These are phyloP conservation scores for Tylopilus orsonianus DNA, from an alignment of 1,284 basidiomycete genomes.

Conservation along the genomic window DNA sequence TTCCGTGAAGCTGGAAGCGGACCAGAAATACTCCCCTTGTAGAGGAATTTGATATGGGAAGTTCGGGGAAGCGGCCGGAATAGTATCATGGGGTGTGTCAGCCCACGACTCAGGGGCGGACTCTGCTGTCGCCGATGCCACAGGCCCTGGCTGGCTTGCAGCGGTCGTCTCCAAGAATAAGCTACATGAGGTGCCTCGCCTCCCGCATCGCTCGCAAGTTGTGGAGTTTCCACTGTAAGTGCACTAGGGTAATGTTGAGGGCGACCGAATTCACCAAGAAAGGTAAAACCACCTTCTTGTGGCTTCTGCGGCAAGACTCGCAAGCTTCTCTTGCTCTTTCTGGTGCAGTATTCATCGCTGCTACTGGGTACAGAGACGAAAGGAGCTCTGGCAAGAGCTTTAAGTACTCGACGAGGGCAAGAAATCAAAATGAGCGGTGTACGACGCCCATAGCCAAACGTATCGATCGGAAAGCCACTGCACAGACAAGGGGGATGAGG, in stretches of 20 bases:
- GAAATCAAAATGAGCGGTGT: conserved; percentile 10
- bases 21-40: conserved; percentile 3
- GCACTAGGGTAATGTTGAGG: conserved; percentile 20
- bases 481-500: conserved; percentile 4
- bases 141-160: conserved; percentile 9
- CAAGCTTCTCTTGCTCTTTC: conserved; percentile 34
- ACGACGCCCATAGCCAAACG: conserved; percentile 6
- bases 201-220: conserved; percentile 22
- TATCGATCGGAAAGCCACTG: conserved; percentile 13
- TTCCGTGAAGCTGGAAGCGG: background rate
- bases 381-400: conserved; percentile 2
- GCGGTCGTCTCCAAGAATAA: conserved; percentile 14
- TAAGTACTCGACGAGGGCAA: conserved; percentile 25
- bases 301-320: conserved; percentile 29
- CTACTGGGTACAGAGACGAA: conserved; percentile 4
- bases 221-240: conserved; percentile 17
- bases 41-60: background rate
- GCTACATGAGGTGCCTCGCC: conserved; percentile 17
- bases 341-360: conserved; percentile 20
- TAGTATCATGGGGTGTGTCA: conserved; percentile 8
- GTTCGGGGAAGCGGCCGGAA: conserved; percentile 9
- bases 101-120: conserved; percentile 15
- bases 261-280: background rate
- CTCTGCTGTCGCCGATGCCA: background rate
- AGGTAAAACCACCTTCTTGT: conserved; percentile 29